Conservation (phyloP, 1,284 basidiomycete species). For the Fomitopsis palustris region DNA sequence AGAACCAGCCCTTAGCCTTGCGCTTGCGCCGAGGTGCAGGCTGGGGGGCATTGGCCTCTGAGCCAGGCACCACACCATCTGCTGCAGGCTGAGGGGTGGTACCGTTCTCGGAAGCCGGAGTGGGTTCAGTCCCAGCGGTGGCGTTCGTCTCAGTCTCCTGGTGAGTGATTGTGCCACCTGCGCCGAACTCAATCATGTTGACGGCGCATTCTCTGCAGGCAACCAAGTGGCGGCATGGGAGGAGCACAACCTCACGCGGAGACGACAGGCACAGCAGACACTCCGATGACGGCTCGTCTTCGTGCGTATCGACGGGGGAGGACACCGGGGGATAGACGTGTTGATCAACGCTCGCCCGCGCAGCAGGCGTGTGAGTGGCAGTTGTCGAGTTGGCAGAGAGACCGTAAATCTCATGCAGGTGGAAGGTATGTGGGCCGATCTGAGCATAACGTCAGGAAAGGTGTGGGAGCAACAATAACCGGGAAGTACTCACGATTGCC, state of each 20-base stretch:
- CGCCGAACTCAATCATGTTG: slow-evolving; percentile 94
- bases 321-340: slow-evolving; percentile 18
- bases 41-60: slow-evolving; percentile 9
- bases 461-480: slow-evolving; percentile 5
- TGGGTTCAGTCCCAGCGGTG: slow-evolving; percentile 11
- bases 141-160: slow-evolving; percentile 38
- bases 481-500: slow-evolving; percentile 55
- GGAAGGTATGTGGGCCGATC: slow-evolving; percentile 89
- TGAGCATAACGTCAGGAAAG: slow-evolving; percentile 22
- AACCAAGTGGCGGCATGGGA: slow-evolving; percentile 88
- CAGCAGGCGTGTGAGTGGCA: slow-evolving; percentile 36
- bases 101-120: slow-evolving; percentile 9
- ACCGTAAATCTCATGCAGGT: slow-evolving; percentile 90
- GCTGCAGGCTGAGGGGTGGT: slow-evolving; percentile 15
- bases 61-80: slow-evolving; percentile 15
- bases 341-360: slow-evolving; percentile 20
- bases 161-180: slow-evolving; percentile 78
- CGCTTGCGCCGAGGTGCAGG: slow-evolving; percentile 60
- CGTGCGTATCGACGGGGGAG: slow-evolving; percentile 46
- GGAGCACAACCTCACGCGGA: slow-evolving; percentile 83
- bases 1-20: slow-evolving; percentile 94
- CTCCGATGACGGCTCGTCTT: slow-evolving; percentile 79
- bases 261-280: slow-evolving; percentile 86
- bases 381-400: slow-evolving; percentile 60
- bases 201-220: slow-evolving; percentile 90